These are phyloP conservation scores for Pleurotus ostreatus DNA, from an alignment of 768 basidiomycete genomes.

Conservation along the genomic window DNA sequence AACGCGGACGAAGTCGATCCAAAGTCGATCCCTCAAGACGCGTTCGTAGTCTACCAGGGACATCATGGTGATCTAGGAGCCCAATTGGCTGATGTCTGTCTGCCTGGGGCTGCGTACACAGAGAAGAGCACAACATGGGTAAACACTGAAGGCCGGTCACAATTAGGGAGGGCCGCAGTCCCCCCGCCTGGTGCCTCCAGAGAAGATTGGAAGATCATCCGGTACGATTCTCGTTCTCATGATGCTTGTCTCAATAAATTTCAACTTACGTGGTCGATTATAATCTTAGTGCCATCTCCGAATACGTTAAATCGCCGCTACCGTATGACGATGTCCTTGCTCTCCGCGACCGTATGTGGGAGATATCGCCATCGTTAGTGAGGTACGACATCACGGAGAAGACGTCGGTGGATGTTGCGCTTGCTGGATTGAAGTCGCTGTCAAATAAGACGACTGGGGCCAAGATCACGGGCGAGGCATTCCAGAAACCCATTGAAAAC, in stretches of 20 bases:
- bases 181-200: constrained; percentile 91
- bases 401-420: constrained; percentile 68
- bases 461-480: constrained; percentile 53
- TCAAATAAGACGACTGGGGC: constrained; percentile 45
- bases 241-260: background rate
- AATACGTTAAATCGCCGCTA: constrained; percentile 73
- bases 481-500: constrained; percentile 82
- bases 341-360: constrained; percentile 94
- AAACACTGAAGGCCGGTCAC: constrained; percentile 93
- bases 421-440: constrained; percentile 64
- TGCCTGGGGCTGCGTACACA: constrained; percentile 92
- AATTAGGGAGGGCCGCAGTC: constrained; percentile 88
- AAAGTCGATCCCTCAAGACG: constrained; percentile 80
- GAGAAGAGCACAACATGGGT: constrained; percentile 90
- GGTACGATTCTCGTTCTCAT: constrained; percentile 40
- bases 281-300: constrained; percentile 72
- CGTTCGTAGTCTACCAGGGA: constrained; percentile 98
- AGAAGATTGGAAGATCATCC: constrained; percentile 97
- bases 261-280: background rate
- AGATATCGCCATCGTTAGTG: constrained; percentile 86
- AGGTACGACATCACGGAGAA: constrained; percentile 80
- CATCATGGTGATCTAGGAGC: constrained; percentile 98
- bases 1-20: constrained; percentile 95
- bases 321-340: constrained; percentile 87
- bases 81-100: constrained; percentile 93